These are phyloP conservation scores for Tanacetum coccineum DNA, from an alignment of 129 eudicot genomes.

Conservation along the genomic window DNA sequence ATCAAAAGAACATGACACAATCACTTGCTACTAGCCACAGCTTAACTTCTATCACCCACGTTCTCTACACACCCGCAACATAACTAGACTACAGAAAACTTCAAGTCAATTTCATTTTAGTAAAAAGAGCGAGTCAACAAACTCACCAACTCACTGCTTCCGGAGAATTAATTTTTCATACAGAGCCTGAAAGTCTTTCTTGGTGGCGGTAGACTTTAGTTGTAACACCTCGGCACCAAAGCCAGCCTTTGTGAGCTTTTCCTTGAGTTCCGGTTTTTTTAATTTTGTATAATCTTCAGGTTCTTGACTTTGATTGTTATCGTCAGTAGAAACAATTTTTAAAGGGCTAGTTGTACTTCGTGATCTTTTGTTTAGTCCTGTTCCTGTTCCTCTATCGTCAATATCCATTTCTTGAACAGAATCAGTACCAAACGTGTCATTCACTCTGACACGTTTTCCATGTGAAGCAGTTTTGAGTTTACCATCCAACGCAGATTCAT, in stretches of 20 bases:
- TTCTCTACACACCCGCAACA: constrained; percentile 10
- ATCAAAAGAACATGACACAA: no score
- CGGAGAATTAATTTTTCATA: constrained; percentile 69
- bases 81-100: constrained; percentile 9
- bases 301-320: constrained; percentile 38
- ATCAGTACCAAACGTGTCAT: constrained; percentile 61
- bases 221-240: constrained; percentile 78
- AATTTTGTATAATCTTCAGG: constrained; percentile 70
- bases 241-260: constrained; percentile 64
- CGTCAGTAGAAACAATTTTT: constrained; percentile 36
- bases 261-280: constrained; percentile 62
- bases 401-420: constrained; percentile 61
- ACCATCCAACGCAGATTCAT: constrained; percentile 69
- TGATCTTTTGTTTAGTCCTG: constrained; percentile 53
- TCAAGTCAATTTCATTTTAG: not conserved
- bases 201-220: constrained; percentile 53
- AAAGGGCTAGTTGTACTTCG: constrained; percentile 66
- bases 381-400: constrained; percentile 38
- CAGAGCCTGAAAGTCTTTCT: constrained; percentile 73
- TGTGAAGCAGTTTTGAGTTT: constrained; percentile 73
- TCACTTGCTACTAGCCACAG: not conserved
- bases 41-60: not conserved
- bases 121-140: constrained; percentile 7
- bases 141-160: constrained; percentile 33
- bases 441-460: constrained; percentile 68